Evolutionary conservation across 2,329 filamentous ascomycete species (phyloP), one percentile per base, ranked within the genome.

Genomic region (Cladosporium sp.): DNA sequence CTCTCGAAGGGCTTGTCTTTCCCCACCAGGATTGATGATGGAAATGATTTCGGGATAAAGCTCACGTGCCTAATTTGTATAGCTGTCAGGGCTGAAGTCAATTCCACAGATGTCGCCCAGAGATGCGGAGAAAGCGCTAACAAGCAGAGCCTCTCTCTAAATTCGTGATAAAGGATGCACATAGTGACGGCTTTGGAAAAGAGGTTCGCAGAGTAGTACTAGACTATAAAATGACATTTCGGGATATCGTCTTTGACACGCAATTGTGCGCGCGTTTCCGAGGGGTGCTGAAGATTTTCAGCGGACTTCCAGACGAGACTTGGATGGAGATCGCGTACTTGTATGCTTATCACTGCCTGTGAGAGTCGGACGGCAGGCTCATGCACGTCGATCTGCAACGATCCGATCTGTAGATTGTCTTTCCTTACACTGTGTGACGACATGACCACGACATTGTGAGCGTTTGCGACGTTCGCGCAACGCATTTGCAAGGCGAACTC

Each of bases 241-340:
- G 44, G 5, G 51, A 15, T 5, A 28, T 21, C 3, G n/a, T 47
- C 41, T 8, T 28, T 32, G n/a, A 32, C 7, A 28, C 26, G 24
- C 26, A 30, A 28, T 54, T 32, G 51, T 28, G 15, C 21, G 52
- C 28, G 51, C 12, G 14, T 55, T 1, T 34, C 28, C n/a, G 30
- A 34, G 6, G 2, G 52, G 4, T 2, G 28, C 5, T 12, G 30
- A 8, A 34, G 8, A 34, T 18, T n/a, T 24, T 1, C 2, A 32
- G 34, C 30, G 28, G 52, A 12, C 52, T 55, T 34, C 11, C 28
- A 21, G 8, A 21, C 52, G 52, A 55, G 28, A 10, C 2, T 11
- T 32, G 8, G 52, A 21, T 12, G 52, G 18, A 18, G 72, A 28
- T 75, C 60, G 62, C 78, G 79, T 67, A 1, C 14, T 21, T 30